Percentiles rank a stretch among this genome's conserved stretches.
Conservation (phyloP, 345 rosid species). For the Corchorus capsularis region DNA sequence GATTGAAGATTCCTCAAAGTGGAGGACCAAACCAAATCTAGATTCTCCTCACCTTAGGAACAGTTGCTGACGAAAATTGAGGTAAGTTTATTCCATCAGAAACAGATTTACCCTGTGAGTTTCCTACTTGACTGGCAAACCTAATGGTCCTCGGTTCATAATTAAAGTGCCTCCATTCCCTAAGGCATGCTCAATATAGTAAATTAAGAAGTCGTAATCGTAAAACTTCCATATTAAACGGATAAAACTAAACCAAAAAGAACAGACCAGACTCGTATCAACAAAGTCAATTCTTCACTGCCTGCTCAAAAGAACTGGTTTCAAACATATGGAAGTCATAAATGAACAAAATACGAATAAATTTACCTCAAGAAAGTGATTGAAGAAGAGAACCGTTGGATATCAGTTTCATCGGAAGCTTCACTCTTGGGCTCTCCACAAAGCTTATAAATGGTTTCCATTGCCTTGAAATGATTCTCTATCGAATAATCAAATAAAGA, state of each 20-base stretch:
- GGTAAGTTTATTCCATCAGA: conserved; percentile 46
- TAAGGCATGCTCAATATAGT: conserved; percentile 15
- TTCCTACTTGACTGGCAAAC: conserved; percentile 47
- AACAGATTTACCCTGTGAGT: conserved; percentile 23
- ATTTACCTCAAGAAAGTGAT: conserved; percentile 68
- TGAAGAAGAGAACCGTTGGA: conserved; percentile 53
- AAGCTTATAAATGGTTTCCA: conserved; percentile 51
- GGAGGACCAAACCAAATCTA: conserved; percentile 1
- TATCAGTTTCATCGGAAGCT: conserved; percentile 34
- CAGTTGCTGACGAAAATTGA: conserved; percentile 81
- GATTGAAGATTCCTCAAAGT: background rate
- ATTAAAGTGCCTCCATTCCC: conserved; percentile 69
- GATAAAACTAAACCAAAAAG: conserved; percentile 5
- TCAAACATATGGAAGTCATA: background rate
- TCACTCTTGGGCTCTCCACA: conserved; percentile 54
- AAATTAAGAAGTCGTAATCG: background rate
- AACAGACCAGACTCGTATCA: conserved; percentile 7
- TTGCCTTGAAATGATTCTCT: conserved; percentile 62
- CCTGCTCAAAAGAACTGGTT: background rate
- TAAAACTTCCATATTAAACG: background rate
- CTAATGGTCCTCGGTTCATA: conserved; percentile 51
- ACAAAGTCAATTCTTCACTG: background rate
- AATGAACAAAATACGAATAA: conserved; percentile 11
- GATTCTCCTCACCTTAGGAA: conserved; percentile 53
- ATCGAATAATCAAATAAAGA: conserved; percentile 63